phyloP scores from a whole-genome alignment of 2,329 filamentous ascomycete genomes.

The Madurella mycetomatis region DNA sequence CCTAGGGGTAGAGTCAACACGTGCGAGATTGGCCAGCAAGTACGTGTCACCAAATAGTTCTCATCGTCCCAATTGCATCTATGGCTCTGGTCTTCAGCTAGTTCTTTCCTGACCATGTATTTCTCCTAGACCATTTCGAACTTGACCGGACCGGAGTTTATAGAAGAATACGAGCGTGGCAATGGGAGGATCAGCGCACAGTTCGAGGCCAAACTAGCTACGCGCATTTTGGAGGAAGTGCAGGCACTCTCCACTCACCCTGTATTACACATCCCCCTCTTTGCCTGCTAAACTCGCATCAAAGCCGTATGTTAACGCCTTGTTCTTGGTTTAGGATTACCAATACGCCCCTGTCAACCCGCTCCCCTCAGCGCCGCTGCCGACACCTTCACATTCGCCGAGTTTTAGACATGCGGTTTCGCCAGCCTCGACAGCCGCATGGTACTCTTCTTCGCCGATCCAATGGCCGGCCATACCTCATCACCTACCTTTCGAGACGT shows the following conservation, averaged over 20 bases:
- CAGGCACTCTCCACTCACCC: constrained; percentile 2
- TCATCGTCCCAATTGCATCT: constrained; percentile 10
- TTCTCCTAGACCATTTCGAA: constrained; percentile 10
- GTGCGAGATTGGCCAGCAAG: constrained; percentile 21
- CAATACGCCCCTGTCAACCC: neutral
- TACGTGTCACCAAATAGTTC: constrained; percentile 20
- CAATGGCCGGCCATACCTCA: constrained; percentile 4
- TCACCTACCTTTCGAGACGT: neutral
- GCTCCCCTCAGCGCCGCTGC: neutral
- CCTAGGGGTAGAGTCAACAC: constrained; percentile 22
- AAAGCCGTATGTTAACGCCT: neutral
- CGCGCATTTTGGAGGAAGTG: constrained; percentile 5
- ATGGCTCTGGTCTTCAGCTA: neutral
- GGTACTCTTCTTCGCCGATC: constrained; percentile 14
- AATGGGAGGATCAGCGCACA: constrained; percentile 17
- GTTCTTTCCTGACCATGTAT: neutral
- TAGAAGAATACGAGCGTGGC: constrained; percentile 9
- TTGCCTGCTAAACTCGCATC: neutral
- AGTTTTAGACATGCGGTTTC: neutral
- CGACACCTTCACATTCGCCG: neutral
- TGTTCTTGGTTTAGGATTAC: constrained; percentile 1
- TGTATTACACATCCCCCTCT: constrained; percentile 1
- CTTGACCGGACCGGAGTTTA: constrained; percentile 13
- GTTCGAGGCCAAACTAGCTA: constrained; percentile 13
- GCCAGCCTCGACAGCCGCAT: neutral